phyloP scores from a whole-genome alignment of 495 filamentous ascomycete genomes.

The Jackrogersella multiformis region DNA sequence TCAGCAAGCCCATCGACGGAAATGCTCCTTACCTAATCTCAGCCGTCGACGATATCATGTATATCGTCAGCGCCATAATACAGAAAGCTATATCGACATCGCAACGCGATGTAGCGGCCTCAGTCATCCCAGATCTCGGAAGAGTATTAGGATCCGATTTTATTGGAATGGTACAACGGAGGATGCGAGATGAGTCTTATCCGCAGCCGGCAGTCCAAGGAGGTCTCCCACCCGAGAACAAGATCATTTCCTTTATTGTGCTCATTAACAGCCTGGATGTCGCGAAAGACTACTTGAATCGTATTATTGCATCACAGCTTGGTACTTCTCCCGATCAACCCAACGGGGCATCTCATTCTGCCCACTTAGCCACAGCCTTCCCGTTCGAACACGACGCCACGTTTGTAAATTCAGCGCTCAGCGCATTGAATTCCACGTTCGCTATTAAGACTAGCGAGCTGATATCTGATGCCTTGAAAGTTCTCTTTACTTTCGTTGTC shows the following conservation, averaged over 20 bases:
- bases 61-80: slow-evolving; percentile 92
- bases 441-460: slow-evolving; percentile 80
- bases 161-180: slow-evolving; percentile 94
- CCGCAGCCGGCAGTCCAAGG: slow-evolving; percentile 79
- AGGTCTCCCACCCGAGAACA: slow-evolving; percentile 81
- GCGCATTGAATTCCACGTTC: slow-evolving; percentile 74
- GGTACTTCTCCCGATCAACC: slow-evolving; percentile 52
- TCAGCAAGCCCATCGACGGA: slow-evolving; percentile 68
- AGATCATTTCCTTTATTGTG: slow-evolving; percentile 84
- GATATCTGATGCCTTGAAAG: slow-evolving; percentile 79
- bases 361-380: slow-evolving; percentile 70
- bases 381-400: slow-evolving; percentile 77
- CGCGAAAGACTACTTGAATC: slow-evolving; percentile 84
- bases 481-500: slow-evolving; percentile 87
- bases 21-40: slow-evolving; percentile 93
- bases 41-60: slow-evolving; percentile 98
- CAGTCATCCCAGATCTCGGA: slow-evolving; percentile 80
- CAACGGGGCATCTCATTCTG: slow-evolving; percentile 38
- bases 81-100: slow-evolving; percentile 86
- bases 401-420: slow-evolving; percentile 72
- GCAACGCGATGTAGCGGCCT: slow-evolving; percentile 75
- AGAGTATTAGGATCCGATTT: slow-evolving; percentile 93
- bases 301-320: slow-evolving; percentile 78
- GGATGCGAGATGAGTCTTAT: slow-evolving; percentile 95
- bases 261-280: slow-evolving; percentile 96